phyloP scores from a whole-genome alignment of 345 rosid genomes.

The Tarenaya hassleriana region DNA sequence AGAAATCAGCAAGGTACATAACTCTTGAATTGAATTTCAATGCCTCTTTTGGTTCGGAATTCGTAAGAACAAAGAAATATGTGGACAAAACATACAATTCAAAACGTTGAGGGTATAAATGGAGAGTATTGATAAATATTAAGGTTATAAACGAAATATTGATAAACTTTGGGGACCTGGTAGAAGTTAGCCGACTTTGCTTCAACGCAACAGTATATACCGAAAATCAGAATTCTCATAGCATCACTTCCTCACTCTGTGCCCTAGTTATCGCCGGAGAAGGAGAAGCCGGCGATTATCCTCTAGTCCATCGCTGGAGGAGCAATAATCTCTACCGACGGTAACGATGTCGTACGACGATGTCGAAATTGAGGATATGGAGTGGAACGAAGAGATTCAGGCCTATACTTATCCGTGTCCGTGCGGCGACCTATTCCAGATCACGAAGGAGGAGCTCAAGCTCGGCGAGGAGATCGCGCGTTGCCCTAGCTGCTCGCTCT shows the following conservation, averaged over 20 bases:
- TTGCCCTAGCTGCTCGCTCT: slow-evolving; percentile 93
- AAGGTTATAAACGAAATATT: not conserved
- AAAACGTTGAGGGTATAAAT: not conserved
- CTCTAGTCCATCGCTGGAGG: not conserved
- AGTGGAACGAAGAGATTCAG: slow-evolving; percentile 77
- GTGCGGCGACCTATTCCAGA: slow-evolving; percentile 90
- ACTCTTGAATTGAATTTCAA: not conserved
- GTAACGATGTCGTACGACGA: slow-evolving; percentile 88
- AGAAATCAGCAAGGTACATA: too few species aligned
- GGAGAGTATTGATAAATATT: not conserved
- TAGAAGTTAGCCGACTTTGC: not conserved
- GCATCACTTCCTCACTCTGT: not conserved
- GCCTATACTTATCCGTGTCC: slow-evolving; percentile 89
- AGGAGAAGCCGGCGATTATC: not conserved
- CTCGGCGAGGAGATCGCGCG: slow-evolving; percentile 82
- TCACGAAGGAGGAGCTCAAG: slow-evolving; percentile 74
- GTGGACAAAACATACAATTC: not conserved
- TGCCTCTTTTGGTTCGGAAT: not conserved
- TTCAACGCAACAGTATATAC: too few species aligned
- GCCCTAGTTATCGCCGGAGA: slow-evolving; percentile 25
- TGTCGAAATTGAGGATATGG: slow-evolving; percentile 96
- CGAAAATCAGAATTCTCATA: too few species aligned
- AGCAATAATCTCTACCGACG: not conserved
- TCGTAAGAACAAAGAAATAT: not conserved
- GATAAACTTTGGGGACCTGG: not conserved